A percentile compares a stretch with the other conserved stretches of the same genome.
Conservation (phyloP, 2,329 filamentous ascomycete genomes). For the Westerdykella sp. region DNA sequence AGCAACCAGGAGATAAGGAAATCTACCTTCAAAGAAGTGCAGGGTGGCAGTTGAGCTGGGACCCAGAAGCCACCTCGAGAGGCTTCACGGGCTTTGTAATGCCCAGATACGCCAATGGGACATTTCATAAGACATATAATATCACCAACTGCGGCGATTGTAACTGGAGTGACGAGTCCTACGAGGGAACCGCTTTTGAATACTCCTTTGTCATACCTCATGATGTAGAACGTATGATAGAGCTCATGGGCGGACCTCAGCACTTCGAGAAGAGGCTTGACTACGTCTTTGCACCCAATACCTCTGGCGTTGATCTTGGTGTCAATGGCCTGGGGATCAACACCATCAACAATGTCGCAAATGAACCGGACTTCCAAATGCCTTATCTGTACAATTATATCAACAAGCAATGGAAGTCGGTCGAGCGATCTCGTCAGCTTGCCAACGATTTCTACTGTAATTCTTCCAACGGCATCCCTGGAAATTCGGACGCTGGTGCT, state of each 20-base stretch:
- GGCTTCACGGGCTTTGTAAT: constrained; percentile 36
- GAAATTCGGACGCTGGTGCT: constrained; percentile 44
- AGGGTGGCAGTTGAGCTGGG: constrained; percentile 42
- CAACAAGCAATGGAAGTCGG: constrained; percentile 35
- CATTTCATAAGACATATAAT: constrained; percentile 35
- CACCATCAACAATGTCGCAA: constrained; percentile 34
- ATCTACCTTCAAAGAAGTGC: constrained; percentile 36
- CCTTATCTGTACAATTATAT: constrained; percentile 41
- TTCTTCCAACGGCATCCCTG: constrained; percentile 38
- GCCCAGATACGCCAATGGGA: constrained; percentile 32
- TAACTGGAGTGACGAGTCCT: constrained; percentile 38
- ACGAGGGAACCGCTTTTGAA: constrained; percentile 41
- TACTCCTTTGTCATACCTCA: constrained; percentile 42
- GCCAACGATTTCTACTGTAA: constrained; percentile 41
- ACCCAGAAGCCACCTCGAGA: constrained; percentile 30
- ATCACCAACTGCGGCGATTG: constrained; percentile 40
- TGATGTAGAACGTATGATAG: constrained; percentile 39
- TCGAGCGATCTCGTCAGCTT: constrained; percentile 26
- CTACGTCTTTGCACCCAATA: constrained; percentile 38
- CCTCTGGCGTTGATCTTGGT: constrained; percentile 32
- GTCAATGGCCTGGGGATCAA: constrained; percentile 29
- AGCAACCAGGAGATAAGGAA: constrained; percentile 36
- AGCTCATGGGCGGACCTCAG: constrained; percentile 37
- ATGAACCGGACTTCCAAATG: constrained; percentile 38
- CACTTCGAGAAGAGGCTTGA: constrained; percentile 39